Conservation (phyloP, 2,329 filamentous ascomycete genomes). For the Neonectria magnoliae region DNA sequence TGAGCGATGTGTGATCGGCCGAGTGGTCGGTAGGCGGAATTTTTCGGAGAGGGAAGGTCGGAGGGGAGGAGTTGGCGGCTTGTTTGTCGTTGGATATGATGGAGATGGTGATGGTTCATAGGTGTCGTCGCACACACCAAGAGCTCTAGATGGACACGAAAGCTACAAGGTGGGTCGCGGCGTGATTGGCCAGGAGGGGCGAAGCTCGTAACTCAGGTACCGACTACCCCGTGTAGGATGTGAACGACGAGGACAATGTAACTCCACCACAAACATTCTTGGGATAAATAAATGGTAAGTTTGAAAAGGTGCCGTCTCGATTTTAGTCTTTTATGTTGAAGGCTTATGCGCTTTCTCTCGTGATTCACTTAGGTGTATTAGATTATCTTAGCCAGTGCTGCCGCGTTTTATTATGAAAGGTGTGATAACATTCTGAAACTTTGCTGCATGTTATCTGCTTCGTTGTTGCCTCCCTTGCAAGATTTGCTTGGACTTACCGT, state of each 20-base stretch:
- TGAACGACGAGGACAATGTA: background rate
- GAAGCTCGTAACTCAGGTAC: constrained; percentile 1
- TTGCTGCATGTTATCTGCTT: too few species aligned
- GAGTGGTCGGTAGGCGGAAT: constrained; percentile 8
- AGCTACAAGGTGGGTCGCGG: constrained; percentile 44
- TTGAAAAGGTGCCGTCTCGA: background rate
- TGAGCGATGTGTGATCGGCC: constrained; percentile 7
- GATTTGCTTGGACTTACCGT: background rate
- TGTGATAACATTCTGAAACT: too few species aligned
- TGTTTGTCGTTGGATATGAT: constrained; percentile 21
- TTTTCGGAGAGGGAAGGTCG: constrained; percentile 11
- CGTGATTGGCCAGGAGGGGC: constrained; percentile 46
- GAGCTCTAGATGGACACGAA: constrained; percentile 49
- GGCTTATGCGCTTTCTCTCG: background rate
- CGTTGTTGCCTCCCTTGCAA: background rate
- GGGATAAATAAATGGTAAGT: background rate
- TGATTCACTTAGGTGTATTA: background rate
- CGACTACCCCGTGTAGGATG: background rate
- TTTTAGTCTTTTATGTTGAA: background rate
- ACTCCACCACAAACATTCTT: background rate
- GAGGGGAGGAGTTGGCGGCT: constrained; percentile 8
- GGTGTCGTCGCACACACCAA: constrained; percentile 19
- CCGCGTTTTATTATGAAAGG: too few species aligned
- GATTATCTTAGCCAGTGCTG: too few species aligned
- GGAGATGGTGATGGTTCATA: constrained; percentile 26